Conservation (phyloP, 2,329 filamentous ascomycete genomes). For the Fusarium longipes region DNA sequence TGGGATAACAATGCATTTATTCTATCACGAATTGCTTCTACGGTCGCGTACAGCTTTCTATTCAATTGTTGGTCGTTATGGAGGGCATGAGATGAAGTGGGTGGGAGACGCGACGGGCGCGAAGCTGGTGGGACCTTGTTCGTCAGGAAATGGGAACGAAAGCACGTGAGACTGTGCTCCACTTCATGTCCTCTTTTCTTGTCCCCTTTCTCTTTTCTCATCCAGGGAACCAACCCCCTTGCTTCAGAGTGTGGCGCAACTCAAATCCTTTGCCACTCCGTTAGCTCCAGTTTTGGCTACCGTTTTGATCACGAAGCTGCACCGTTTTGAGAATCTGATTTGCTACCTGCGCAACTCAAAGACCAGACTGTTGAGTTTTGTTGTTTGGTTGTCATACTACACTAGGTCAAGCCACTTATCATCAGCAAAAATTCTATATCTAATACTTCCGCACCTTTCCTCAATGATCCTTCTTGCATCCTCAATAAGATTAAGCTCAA, state of each 20-base stretch:
- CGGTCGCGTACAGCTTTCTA: conserved; percentile 43
- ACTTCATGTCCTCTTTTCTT: conserved; percentile 33
- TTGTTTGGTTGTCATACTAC: not conserved
- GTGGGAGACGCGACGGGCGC: conserved; percentile 59
- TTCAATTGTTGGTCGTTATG: conserved; percentile 37
- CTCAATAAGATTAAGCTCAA: not conserved
- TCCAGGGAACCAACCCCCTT: conserved; percentile 22
- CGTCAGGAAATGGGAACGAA: conserved; percentile 57
- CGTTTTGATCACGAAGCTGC: conserved; percentile 20
- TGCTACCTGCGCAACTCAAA: not conserved
- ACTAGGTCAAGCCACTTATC: not conserved
- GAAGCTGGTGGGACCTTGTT: conserved; percentile 51
- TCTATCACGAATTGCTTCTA: conserved; percentile 34
- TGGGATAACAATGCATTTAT: conserved; percentile 16
- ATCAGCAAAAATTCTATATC: not conserved
- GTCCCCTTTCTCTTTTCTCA: conserved; percentile 10
- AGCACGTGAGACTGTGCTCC: conserved; percentile 54
- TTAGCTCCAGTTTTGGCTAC: conserved; percentile 27
- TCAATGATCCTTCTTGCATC: not conserved
- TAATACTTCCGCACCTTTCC: not conserved
- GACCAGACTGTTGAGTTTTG: conserved; percentile 5
- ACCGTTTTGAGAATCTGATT: not conserved
- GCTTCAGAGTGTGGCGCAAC: conserved; percentile 30
- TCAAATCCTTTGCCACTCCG: conserved; percentile 13
- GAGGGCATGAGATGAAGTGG: conserved; percentile 55